Percentiles rank a stretch among this genome's conserved stretches.
Evolutionary conservation across 129 eudicot species (phyloP).

Genomic region (Tagetes patula): DNA sequence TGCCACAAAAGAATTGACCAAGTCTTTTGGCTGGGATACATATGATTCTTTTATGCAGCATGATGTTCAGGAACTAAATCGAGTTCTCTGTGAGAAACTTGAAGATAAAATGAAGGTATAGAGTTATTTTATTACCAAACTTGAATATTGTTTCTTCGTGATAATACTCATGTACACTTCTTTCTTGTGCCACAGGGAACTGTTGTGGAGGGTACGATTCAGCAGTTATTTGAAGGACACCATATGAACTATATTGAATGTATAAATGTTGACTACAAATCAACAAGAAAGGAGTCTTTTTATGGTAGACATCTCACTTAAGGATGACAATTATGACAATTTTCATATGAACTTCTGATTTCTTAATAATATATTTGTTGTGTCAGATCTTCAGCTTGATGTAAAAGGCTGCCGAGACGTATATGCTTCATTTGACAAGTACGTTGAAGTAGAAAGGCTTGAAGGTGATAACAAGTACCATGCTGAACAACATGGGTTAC

Average conservation of each 20-base stretch:
- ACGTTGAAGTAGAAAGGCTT: constrained; percentile 88
- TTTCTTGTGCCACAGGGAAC: constrained; percentile 61
- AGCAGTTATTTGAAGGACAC: constrained; percentile 91
- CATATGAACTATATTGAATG: constrained; percentile 92
- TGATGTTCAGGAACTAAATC: constrained; percentile 93
- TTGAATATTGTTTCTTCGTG: constrained; percentile 21
- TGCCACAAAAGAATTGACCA: constrained; percentile 89
- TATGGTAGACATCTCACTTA: constrained; percentile 55
- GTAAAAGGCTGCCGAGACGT: constrained; percentile 92
- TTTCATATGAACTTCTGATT: not conserved
- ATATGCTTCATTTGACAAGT: constrained; percentile 97
- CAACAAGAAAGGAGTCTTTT: constrained; percentile 87
- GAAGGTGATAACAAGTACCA: constrained; percentile 96
- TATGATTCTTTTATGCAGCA: constrained; percentile 93
- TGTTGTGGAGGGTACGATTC: constrained; percentile 97
- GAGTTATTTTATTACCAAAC: constrained; percentile 13
- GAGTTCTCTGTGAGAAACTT: constrained; percentile 96
- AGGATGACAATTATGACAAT: constrained; percentile 9
- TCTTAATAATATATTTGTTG: constrained; percentile 19
- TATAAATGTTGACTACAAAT: constrained; percentile 82
- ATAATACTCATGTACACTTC: constrained; percentile 14
- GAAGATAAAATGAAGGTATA: constrained; percentile 96
- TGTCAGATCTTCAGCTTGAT: constrained; percentile 95
- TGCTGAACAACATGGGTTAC: constrained; percentile 89
- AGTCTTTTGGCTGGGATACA: constrained; percentile 97